Percentiles rank a stretch among this genome's conserved stretches.
phyloP scores from a whole-genome alignment of 1,284 basidiomycete species.

The Termitomyces sp. region DNA sequence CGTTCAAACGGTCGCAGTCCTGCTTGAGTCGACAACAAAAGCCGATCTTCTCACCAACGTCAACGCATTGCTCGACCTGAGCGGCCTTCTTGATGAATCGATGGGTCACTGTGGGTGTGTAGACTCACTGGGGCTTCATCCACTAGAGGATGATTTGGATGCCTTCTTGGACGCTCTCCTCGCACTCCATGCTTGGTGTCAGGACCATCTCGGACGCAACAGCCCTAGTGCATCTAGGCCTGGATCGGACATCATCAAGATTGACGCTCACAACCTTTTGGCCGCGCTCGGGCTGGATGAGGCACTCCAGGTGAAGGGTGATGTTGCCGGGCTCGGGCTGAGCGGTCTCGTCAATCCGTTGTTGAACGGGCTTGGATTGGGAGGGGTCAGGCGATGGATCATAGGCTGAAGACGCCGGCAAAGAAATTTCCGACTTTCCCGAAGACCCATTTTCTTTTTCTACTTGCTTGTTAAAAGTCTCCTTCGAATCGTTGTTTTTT shows the following conservation, averaged over 20 bases:
- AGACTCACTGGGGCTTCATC: conserved; percentile 14
- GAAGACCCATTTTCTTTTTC: background rate
- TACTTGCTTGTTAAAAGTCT: background rate
- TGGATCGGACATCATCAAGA: conserved; percentile 12
- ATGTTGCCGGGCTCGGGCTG: conserved; percentile 19
- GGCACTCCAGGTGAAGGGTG: conserved; percentile 14
- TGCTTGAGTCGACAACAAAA: conserved; percentile 13
- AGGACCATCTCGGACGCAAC: background rate
- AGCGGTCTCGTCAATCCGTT: conserved; percentile 18
- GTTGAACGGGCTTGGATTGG: conserved; percentile 22
- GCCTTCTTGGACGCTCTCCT: conserved; percentile 19
- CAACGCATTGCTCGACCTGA: conserved; percentile 15
- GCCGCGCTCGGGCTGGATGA: conserved; percentile 20
- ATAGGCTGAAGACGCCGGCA: background rate
- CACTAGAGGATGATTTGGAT: conserved; percentile 16
- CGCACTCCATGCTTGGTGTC: conserved; percentile 14
- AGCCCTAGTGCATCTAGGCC: background rate
- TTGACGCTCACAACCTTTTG: conserved; percentile 21
- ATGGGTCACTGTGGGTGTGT: conserved; percentile 19
- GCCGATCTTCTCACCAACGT: conserved; percentile 13
- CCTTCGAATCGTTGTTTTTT: background rate
- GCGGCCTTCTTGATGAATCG: conserved; percentile 2
- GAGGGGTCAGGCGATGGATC: conserved; percentile 12
- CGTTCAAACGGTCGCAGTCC: conserved; percentile 10
- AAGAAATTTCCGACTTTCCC: background rate